Evolutionary conservation across 2,329 filamentous ascomycete species (phyloP).

Genomic region (Phyllosticta citrichinensis): DNA sequence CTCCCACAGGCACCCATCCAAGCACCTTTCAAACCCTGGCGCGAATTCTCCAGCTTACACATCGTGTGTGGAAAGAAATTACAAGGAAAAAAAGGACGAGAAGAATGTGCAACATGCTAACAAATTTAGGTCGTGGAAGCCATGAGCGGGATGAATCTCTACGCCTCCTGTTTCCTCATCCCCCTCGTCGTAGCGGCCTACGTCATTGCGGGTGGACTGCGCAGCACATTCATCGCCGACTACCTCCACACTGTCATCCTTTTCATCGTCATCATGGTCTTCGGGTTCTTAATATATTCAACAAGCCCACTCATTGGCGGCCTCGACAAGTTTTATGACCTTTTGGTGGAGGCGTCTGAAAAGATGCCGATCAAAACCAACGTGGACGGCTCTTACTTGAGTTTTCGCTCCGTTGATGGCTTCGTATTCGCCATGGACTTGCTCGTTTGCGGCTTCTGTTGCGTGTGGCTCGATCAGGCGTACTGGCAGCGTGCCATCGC

Average conservation of each 20-base stretch:
- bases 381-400: constrained; percentile 43
- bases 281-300: constrained; percentile 36
- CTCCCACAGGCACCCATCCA: too few relatives aligned
- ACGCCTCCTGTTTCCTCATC: constrained; percentile 41
- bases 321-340: constrained; percentile 36
- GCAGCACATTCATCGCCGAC: constrained; percentile 35
- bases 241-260: constrained; percentile 48
- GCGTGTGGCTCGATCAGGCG: constrained; percentile 4
- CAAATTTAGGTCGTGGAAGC: constrained; percentile 13
- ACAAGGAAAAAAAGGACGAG: too few relatives aligned
- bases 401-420: constrained; percentile 44
- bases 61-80: too few relatives aligned
- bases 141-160: constrained; percentile 39
- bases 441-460: constrained; percentile 20
- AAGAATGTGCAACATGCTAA: not conserved
- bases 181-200: constrained; percentile 21
- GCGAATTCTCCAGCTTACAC: too few relatives aligned
- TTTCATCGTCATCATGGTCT: constrained; percentile 40
- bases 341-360: constrained; percentile 34
- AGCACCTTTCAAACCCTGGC: too few relatives aligned
- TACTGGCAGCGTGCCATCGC: constrained; percentile 41
- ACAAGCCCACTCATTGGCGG: constrained; percentile 39
- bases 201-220: constrained; percentile 14
- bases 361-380: constrained; percentile 15
- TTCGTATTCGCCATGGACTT: constrained; percentile 42